Evolutionary conservation across 768 basidiomycete species (phyloP), one percentile per base, ranked within the genome.

Genomic region (Paxillus involutus): DNA sequence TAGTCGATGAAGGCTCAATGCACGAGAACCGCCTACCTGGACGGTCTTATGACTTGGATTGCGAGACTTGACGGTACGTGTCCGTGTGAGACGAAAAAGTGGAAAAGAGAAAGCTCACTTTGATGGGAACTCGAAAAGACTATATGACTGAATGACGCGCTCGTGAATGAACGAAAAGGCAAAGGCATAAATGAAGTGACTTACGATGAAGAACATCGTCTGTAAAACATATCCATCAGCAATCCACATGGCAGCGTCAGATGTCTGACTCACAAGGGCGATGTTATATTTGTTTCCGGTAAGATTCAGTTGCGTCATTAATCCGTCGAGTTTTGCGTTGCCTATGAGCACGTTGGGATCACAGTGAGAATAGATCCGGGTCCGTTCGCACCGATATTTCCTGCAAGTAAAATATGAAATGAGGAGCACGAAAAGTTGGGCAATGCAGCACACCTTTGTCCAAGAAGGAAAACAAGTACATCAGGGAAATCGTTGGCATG

Each of bases 291-390:
- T 70, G 61, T 82, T 78, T 11, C 83, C 81, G 0, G 73, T 77
- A 37, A 89, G 74, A 35, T 80, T 21, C 2, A 90, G 74, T 60
- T 89, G 77, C 0, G 69, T 78, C 16, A 66, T 61, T 3, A 91
- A 68, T 3, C 89, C 89, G 59, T 85, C 82, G 1, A 89, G 68
- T 56, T 77, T 83, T 3, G 87, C 87, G 61, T 89, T 88, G 33
- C 85, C 86, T 52, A 46, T 5, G 35, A 50, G n/a, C 1, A 5
- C 2, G 19, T 37, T 32, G 14, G 44, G 32, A 7, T n/a, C n/a
- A n/a, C n/a, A n/a, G n/a, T n/a, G 29, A 7, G 21, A 44, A 43
- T 1, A 2, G 32, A 33, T 33, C 32, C 32, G 10, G 10, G 32
- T 1, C 12, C 7, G 12, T 33, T 33, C 70, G 30, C 55, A 77